Evolutionary conservation across 148 eudicot species (phyloP).

Genomic region (Tetragonia tetragonoides): DNA sequence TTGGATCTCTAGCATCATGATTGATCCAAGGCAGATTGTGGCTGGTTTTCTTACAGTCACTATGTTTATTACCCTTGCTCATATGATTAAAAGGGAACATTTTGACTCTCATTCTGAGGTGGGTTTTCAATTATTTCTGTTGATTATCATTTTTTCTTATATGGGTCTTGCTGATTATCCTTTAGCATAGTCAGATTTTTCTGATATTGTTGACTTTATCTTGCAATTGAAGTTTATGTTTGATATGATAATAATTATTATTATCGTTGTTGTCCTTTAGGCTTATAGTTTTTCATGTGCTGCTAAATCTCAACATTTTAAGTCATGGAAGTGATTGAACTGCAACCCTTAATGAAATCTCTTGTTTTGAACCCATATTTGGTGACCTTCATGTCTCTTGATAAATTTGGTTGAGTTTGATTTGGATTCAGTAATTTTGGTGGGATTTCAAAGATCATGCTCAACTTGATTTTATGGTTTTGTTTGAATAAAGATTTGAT

Average conservation of each 20-base stretch:
- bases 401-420: too few relatives aligned
- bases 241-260: background rate
- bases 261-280: background rate
- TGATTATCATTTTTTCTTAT: background rate
- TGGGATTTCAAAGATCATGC: too few relatives aligned
- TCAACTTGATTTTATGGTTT: too few relatives aligned
- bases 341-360: background rate
- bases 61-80: constrained; percentile 91
- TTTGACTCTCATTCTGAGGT: constrained; percentile 35
- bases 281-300: background rate
- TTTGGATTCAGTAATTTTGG: too few relatives aligned
- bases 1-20: constrained; percentile 39
- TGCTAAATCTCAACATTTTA: background rate
- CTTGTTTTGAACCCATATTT: background rate
- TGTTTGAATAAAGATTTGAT: background rate
- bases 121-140: background rate
- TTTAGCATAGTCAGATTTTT: background rate
- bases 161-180: constrained; percentile 6
- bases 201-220: background rate
- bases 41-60: constrained; percentile 88
- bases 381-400: background rate
- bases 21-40: constrained; percentile 86
- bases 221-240: background rate
- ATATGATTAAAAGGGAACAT: constrained; percentile 88
- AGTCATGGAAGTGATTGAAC: background rate